Conservation (phyloP, 2,329 filamentous ascomycete genomes). For the Fusarium sp. region DNA sequence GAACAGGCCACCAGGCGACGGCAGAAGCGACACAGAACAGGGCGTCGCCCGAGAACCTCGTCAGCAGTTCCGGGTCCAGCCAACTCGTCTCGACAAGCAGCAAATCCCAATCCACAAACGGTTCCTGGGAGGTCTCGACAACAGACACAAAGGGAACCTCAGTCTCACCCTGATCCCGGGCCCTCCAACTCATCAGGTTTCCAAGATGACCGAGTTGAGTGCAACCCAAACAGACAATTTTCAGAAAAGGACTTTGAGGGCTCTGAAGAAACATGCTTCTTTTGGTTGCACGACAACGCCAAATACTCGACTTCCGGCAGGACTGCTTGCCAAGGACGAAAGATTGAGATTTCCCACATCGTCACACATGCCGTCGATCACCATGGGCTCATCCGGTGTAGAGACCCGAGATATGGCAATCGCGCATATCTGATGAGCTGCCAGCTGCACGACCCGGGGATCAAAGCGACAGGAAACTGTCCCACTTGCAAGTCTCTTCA, state of each 20-base stretch:
- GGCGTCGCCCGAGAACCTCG: background rate
- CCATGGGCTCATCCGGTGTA: slow-evolving; percentile 38
- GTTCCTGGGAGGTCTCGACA: background rate
- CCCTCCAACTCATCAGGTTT: background rate
- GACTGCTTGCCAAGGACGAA: slow-evolving; percentile 25
- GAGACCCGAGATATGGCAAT: slow-evolving; percentile 17
- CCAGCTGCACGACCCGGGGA: background rate
- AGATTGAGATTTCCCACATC: slow-evolving; percentile 39
- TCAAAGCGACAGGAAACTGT: slow-evolving; percentile 35
- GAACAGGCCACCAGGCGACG: slow-evolving; percentile 13
- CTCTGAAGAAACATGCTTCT: slow-evolving; percentile 27
- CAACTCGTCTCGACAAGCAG: background rate
- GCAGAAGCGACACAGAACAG: slow-evolving; percentile 11
- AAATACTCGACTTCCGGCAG: slow-evolving; percentile 19
- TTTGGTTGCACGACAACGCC: slow-evolving; percentile 18
- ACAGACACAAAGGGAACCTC: background rate
- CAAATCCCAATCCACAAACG: background rate
- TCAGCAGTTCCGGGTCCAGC: background rate
- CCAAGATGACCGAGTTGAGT: background rate
- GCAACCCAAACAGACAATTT: background rate
- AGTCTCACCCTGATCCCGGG: background rate
- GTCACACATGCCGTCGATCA: slow-evolving; percentile 35
- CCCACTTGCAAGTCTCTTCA: slow-evolving; percentile 23
- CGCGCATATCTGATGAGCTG: slow-evolving; percentile 36
- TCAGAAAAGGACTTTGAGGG: slow-evolving; percentile 11